phyloP scores from a whole-genome alignment of 2,329 filamentous ascomycete genomes.

The Xylariales sp. region DNA sequence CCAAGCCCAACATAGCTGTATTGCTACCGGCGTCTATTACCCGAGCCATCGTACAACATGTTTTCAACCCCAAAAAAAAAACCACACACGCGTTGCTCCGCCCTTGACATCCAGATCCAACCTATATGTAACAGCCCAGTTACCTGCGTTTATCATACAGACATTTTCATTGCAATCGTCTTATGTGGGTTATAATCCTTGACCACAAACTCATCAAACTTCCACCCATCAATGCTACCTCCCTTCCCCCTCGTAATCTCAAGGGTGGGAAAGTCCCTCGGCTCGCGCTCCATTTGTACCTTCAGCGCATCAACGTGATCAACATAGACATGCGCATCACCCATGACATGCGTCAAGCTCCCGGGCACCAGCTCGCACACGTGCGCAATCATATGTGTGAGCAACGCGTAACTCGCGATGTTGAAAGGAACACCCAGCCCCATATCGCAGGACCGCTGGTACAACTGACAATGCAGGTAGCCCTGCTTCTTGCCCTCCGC shows the following conservation, averaged over 20 bases:
- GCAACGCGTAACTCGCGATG: conserved; percentile 87
- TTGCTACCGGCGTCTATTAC: too few species aligned
- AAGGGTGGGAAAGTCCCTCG: conserved; percentile 73
- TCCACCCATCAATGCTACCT: conserved; percentile 86
- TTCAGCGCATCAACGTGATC: conserved; percentile 88
- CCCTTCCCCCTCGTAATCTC: conserved; percentile 64
- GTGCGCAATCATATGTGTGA: conserved; percentile 93
- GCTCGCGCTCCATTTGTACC: conserved; percentile 74
- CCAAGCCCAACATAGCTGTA: too few species aligned
- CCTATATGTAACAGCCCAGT: too few species aligned
- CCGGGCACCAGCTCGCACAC: conserved; percentile 81
- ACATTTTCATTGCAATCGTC: conserved; percentile 98
- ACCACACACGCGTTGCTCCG: too few species aligned
- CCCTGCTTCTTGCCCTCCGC: conserved; percentile 44
- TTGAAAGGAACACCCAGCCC: conserved; percentile 97
- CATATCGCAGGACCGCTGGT: conserved; percentile 95
- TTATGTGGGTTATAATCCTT: conserved; percentile 88
- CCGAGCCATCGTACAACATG: too few species aligned
- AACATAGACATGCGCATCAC: conserved; percentile 92
- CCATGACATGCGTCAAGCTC: conserved; percentile 91
- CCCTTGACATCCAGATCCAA: too few species aligned
- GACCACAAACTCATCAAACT: conserved; percentile 79
- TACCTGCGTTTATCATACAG: too few species aligned
- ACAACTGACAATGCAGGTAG: conserved; percentile 79
- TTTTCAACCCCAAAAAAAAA: too few species aligned